Conservation (phyloP, 2,329 filamentous ascomycete species). For the Ramularia endophylla region DNA sequence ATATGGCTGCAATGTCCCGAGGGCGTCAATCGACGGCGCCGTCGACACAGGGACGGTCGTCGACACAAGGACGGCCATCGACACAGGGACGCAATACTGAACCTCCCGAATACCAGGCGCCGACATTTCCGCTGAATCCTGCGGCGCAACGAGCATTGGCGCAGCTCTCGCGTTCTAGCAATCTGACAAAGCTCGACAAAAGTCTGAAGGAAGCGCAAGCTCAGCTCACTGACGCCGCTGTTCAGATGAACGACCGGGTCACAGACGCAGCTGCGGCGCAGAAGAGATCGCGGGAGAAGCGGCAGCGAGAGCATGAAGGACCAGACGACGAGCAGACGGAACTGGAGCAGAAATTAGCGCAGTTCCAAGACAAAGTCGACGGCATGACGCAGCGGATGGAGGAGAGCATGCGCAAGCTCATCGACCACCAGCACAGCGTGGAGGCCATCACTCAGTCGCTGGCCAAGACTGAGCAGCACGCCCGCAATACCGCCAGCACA, state of each 20-base stretch:
- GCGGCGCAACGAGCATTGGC: conserved; percentile 43
- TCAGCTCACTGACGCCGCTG: conserved; percentile 45
- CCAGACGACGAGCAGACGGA: conserved; percentile 32
- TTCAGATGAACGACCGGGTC: conserved; percentile 52
- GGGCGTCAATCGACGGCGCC: no score
- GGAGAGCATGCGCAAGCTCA: conserved; percentile 49
- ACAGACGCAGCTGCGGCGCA: conserved; percentile 28
- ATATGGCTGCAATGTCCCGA: no score
- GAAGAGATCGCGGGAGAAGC: conserved; percentile 30
- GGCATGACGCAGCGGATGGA: conserved; percentile 52
- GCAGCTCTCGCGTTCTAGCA: conserved; percentile 37
- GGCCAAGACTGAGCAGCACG: conserved; percentile 35
- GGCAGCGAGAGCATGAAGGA: conserved; percentile 26
- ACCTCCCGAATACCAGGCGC: conserved; percentile 46
- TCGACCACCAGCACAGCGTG: conserved; percentile 51
- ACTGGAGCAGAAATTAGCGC: conserved; percentile 36
- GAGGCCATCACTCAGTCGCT: conserved; percentile 41
- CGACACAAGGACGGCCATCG: no score
- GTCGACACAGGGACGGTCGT: background rate
- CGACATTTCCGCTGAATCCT: conserved; percentile 46
- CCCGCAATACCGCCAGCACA: conserved; percentile 30
- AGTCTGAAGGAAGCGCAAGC: conserved; percentile 44
- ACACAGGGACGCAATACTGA: conserved; percentile 3
- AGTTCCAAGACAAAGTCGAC: conserved; percentile 41
- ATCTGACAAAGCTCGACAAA: conserved; percentile 41